phyloP scores from a whole-genome alignment of 2,329 filamentous ascomycete genomes.

The Talaromyces atroroseus region DNA sequence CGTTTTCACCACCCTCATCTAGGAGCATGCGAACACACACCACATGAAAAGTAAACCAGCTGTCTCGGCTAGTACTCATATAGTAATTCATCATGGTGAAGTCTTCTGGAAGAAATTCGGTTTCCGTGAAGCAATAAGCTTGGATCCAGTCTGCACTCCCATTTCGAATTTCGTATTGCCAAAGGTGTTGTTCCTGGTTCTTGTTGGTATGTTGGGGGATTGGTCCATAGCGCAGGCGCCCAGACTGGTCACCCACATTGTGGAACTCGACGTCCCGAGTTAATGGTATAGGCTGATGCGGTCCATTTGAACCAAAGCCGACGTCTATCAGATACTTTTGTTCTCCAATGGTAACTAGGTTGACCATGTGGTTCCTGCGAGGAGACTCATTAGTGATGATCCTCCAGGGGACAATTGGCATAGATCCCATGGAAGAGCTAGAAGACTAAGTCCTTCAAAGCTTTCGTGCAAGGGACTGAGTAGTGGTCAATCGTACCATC shows the following conservation, averaged over 20 bases:
- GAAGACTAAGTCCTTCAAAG: neutral
- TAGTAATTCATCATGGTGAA: slow-evolving; percentile 46
- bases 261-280: slow-evolving; percentile 25
- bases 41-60: slow-evolving; percentile 16
- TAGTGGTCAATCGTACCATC: slow-evolving; percentile 4
- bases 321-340: slow-evolving; percentile 32
- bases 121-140: slow-evolving; percentile 58
- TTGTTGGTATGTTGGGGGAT: slow-evolving; percentile 13
- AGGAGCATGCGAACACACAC: slow-evolving; percentile 17
- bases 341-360: slow-evolving; percentile 49
- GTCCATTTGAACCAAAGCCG: slow-evolving; percentile 24
- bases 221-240: slow-evolving; percentile 12
- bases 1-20: slow-evolving; percentile 12
- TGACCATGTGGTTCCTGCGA: slow-evolving; percentile 49
- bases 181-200: slow-evolving; percentile 31
- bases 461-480: neutral
- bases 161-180: slow-evolving; percentile 57
- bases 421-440: neutral
- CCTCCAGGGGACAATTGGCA: neutral
- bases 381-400: neutral
- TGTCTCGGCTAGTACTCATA: slow-evolving; percentile 15
- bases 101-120: slow-evolving; percentile 54
- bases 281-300: slow-evolving; percentile 22
- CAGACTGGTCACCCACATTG: slow-evolving; percentile 14
- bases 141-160: slow-evolving; percentile 46